Base-by-base conservation (phyloP, 768 basidiomycete species). In the Piloderma croceum region DNA sequence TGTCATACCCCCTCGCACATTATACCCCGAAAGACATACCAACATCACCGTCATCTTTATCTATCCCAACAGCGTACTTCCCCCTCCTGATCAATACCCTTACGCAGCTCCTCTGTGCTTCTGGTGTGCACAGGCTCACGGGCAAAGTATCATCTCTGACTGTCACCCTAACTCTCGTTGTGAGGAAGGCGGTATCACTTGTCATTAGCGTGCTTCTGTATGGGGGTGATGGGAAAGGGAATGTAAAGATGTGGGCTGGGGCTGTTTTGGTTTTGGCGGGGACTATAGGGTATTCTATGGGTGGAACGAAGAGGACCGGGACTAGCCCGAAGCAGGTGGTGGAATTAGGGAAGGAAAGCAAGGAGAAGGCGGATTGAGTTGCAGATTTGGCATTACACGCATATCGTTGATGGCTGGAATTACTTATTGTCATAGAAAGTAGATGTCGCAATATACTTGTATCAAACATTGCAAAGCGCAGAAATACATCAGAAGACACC, bases 61-160 rank as follows among this genome's bases (percentile, higher is more conserved):
- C 65, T 2, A 55, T 90, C 44, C 90, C 89, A 11, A 49, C 68
- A 13, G 73, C 81, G 24, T 71, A 79, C 51, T 39, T 81, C 11
- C 74, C 82, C 4, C 73, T 97, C 29, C 52, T 74, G 12, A 59
- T 87, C 24, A 94, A 93, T 63, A 83, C 91, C 7, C 41, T 81
- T 27, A 93, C 91, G 0, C 90, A 92, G 56, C 70, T 91, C 4
- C 45, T 93, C 6, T 97, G 92, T 61, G 81, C 85, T 12, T 68
- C 87, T 0, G 92, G 92, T 23, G 92, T 94, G 32, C 81, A 96
- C 58, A 71, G 88, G 34, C 72, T 97, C 45, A 90, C 90, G 1
- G 79, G 81, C 1, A 74, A 79, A 34, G 83, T 89, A 5, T 77
- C 75, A 36, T 72, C 83, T 7, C 68, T 91, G 29, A 83, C 77